Evolutionary conservation across 106 monocot genomes (phyloP), one percentile per base, ranked within the genome.

Genomic region (Acorus gramineus): DNA sequence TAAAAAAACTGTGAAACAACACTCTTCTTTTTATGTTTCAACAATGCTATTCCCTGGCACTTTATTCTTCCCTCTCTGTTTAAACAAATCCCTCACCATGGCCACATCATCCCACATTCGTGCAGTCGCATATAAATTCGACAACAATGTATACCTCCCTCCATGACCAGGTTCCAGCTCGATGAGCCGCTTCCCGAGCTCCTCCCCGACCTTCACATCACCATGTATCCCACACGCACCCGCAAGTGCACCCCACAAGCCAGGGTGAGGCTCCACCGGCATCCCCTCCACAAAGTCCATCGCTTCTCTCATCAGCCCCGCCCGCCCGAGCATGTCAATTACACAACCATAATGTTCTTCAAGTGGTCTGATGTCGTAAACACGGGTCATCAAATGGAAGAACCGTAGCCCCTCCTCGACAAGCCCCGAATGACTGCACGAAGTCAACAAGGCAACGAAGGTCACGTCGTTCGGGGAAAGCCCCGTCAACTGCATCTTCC

Each of bases 331-430:
- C 78, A 90, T 66, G 71, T 90, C 90, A 6, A 86, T 83, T 69
- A 85, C 70, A 49, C 85, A 90, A 2, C 82, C 89, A 53, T 90
- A 85, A 62, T 90, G 89, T 58, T 90, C 85, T 11, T 70, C 56
- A 9, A 61, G 56, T 28, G 90, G 90, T 50, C 66, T 67, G 2
- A 90, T 83, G 6, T 53, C 54, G 51, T 78, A 69, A 9, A 59
- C 70, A 44, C 62, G 8, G 2, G 71, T 80, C 82, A 90, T 82
- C 52, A 66, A 48, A 28, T 80, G 67, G 52, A 90, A 85, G 11
- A 80, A 73, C 65, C 6, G 55, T 11, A 59, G 68, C 2, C 85
- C 85, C 46, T 90, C 85, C 1, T 80, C 73, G 8, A 90, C 61
- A 42, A 83, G 51, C 4, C 90, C 77, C 2, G 75, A 60, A 53